Conservation (phyloP, 1,139 yeast genomes). For the Meyerozyma guilliermondii region DNA sequence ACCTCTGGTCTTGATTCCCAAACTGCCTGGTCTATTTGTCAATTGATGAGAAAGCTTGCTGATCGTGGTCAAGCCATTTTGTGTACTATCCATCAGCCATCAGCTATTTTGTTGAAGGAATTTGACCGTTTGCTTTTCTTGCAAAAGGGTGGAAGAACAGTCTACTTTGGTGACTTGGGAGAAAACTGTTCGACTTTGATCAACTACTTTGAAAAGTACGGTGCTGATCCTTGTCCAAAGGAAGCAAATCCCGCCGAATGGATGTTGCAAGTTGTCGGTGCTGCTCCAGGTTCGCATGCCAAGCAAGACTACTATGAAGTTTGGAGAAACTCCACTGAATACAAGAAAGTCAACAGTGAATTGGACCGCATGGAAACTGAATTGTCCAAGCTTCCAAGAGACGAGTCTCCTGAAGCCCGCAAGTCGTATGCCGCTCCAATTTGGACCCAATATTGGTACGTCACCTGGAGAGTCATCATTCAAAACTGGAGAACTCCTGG, state of each 20-base stretch:
- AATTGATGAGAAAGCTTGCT: constrained; percentile 69
- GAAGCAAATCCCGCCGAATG: constrained; percentile 79
- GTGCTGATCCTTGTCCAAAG: constrained; percentile 53
- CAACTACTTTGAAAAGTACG: constrained; percentile 63
- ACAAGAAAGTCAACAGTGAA: constrained; percentile 35
- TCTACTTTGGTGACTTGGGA: constrained; percentile 79
- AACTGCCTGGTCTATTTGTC: constrained; percentile 84
- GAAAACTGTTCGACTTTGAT: constrained; percentile 55
- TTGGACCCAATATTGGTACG: constrained; percentile 45
- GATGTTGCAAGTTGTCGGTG: constrained; percentile 78
- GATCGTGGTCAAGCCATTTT: constrained; percentile 77
- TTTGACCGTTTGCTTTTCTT: constrained; percentile 72
- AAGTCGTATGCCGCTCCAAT: constrained; percentile 42
- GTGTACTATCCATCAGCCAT: constrained; percentile 83
- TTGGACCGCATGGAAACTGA: constrained; percentile 42
- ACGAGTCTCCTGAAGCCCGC: constrained; percentile 26
- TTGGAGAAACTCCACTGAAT: constrained; percentile 60
- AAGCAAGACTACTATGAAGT: constrained; percentile 60
- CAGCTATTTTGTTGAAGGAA: constrained; percentile 70
- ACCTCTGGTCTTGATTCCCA: constrained; percentile 92
- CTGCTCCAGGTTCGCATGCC: constrained; percentile 73
- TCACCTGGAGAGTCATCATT: constrained; percentile 50
- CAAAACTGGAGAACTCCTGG: constrained; percentile 76
- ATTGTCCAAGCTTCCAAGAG: constrained; percentile 32
- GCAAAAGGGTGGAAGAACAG: constrained; percentile 73